These are phyloP conservation scores for Epithemia pelagica DNA, from an alignment of 108 stramenopile genomes.

Conservation along the genomic window DNA sequence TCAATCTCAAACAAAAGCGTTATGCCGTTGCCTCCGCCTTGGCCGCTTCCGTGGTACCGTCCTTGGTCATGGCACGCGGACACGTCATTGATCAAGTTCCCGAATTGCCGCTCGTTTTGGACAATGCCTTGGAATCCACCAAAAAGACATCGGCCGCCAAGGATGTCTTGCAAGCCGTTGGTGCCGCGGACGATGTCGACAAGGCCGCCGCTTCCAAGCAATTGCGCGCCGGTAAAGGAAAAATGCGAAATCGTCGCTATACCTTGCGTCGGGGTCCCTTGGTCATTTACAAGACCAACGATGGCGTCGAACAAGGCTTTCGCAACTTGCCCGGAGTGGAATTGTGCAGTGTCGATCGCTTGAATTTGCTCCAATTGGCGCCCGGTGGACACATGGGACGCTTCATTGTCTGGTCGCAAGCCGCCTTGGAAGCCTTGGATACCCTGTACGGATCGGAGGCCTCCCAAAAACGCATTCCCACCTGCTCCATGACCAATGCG, in stretches of 20 bases:
- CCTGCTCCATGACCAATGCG: conserved; percentile 92
- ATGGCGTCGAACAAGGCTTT: conserved; percentile 90
- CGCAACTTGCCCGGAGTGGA: conserved; percentile 98
- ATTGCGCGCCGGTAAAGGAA: conserved; percentile 97
- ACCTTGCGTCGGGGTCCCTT: conserved; percentile 95
- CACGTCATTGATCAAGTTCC: conserved; percentile 94
- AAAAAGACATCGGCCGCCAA: conserved; percentile 91
- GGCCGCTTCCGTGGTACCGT: conserved; percentile 95
- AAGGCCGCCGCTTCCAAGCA: conserved; percentile 93
- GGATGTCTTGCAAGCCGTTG: conserved; percentile 83
- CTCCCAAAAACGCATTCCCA: conserved; percentile 69
- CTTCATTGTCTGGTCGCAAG: conserved; percentile 96
- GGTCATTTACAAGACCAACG: conserved; percentile 89
- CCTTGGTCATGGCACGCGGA: conserved; percentile 98
- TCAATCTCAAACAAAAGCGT: conserved; percentile 92
- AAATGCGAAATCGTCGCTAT: conserved; percentile 98
- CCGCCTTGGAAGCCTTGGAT: conserved; percentile 93
- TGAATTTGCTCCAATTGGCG: conserved; percentile 96
- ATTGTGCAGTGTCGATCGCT: conserved; percentile 88
- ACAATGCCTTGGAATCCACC: conserved; percentile 63
- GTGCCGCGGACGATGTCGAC: conserved; percentile 92
- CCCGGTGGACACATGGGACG: conserved; percentile 99
- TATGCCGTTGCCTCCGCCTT: conserved; percentile 97
- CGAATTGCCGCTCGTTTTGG: conserved; percentile 96
- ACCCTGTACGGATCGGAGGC: conserved; percentile 87